A percentile compares a stretch with the other conserved stretches of the same genome.
Evolutionary conservation across 2,329 filamentous ascomycete genomes (phyloP).

Genomic region (Fusarium musae): DNA sequence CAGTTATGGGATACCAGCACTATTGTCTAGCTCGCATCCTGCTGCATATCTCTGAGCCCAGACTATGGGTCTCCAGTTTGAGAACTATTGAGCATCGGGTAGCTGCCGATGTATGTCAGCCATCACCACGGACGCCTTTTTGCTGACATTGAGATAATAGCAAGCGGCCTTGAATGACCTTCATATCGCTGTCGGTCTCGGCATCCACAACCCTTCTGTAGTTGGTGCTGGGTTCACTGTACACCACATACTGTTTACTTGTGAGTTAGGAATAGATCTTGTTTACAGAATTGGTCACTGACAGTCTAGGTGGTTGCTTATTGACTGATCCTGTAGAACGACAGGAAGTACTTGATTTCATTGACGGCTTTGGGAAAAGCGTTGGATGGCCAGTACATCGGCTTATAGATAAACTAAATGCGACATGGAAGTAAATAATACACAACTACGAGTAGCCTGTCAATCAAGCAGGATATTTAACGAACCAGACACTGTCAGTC

Average conservation of each 20-base stretch:
- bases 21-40: not conserved
- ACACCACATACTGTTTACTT: not conserved
- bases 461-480: fast-evolving
- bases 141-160: not conserved
- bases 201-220: not conserved
- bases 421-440: not conserved
- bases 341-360: not conserved
- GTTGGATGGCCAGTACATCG: not conserved
- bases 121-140: fast-evolving
- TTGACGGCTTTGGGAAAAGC: not conserved
- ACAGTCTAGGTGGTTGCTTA: not conserved
- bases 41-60: not conserved
- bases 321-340: not conserved
- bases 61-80: not conserved
- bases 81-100: not conserved
- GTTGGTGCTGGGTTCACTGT: not conserved
- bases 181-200: not conserved
- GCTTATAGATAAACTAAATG: fast-evolving
- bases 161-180: not conserved
- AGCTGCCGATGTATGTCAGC: not conserved
- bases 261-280: not conserved
- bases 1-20: not conserved
- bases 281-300: fast-evolving
- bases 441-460: too few species aligned
- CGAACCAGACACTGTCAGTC: not conserved